phyloP scores from a whole-genome alignment of 2,329 filamentous ascomycete species.

The Chaetomium sp. region DNA sequence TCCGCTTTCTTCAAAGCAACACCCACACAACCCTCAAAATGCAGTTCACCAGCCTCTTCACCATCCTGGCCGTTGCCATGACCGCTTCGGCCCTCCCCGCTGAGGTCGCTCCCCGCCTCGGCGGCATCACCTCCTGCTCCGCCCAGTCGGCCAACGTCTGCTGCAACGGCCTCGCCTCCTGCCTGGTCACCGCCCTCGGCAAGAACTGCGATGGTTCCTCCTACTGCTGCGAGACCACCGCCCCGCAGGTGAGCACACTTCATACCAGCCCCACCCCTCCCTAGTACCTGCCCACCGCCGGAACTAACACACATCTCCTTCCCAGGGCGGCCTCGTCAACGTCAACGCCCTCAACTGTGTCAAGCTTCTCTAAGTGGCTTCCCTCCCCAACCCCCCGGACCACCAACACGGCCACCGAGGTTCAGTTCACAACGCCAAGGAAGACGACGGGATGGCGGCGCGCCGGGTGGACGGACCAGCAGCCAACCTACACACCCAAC shows the following conservation, averaged over 20 bases:
- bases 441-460: constrained; percentile 10
- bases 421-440: not conserved
- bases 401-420: not conserved
- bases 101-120: not conserved
- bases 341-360: constrained; percentile 18
- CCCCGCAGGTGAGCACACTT: constrained; percentile 11
- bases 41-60: constrained; percentile 30
- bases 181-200: constrained; percentile 7
- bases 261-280: not conserved
- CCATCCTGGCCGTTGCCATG: constrained; percentile 28
- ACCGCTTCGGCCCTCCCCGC: constrained; percentile 24
- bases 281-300: not conserved
- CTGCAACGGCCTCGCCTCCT: constrained; percentile 20
- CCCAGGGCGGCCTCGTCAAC: constrained; percentile 21
- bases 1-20: constrained; percentile 15
- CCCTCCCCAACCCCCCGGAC: not conserved
- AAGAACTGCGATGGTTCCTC: constrained; percentile 9
- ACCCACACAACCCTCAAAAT: constrained; percentile 24
- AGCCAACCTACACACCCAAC: not conserved
- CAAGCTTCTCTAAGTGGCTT: constrained; percentile 10
- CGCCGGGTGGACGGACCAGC: not conserved
- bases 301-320: not conserved
- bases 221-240: constrained; percentile 26
- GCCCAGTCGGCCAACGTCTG: constrained; percentile 16
- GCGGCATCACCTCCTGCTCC: constrained; percentile 11